These are phyloP conservation scores for Coemansia brasiliensis DNA, from an alignment of 192 early-diverging fungal genomes.

Conservation along the genomic window DNA sequence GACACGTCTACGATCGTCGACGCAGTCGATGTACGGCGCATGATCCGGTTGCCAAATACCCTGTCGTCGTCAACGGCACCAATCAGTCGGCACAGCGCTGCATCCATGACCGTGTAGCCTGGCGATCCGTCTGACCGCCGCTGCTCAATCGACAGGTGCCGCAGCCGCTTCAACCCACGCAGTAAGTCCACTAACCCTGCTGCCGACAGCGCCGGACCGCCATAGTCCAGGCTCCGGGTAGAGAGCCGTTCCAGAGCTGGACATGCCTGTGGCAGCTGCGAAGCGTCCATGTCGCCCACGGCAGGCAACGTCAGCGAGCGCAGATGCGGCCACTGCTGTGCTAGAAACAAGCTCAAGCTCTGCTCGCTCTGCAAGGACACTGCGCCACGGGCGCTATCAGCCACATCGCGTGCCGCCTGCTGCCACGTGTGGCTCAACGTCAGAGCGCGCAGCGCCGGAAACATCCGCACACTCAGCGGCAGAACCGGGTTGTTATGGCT, in stretches of 20 bases:
- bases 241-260: conserved; percentile 31
- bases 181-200: conserved; percentile 29
- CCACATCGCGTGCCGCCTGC: conserved; percentile 2
- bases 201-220: conserved; percentile 43
- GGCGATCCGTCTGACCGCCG: conserved; percentile 44
- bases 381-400: conserved; percentile 35
- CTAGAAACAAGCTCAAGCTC: conserved; percentile 24
- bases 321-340: conserved; percentile 26
- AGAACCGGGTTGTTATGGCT: conserved; percentile 8
- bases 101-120: conserved; percentile 30
- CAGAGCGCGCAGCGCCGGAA: conserved; percentile 29
- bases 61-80: conserved; percentile 22
- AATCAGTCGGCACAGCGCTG: conserved; percentile 38
- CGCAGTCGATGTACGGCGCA: conserved; percentile 18
- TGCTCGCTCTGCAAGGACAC: conserved; percentile 35
- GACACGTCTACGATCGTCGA: not conserved
- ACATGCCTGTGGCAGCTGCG: conserved; percentile 21
- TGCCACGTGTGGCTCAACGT: conserved; percentile 45
- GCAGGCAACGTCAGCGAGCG: conserved; percentile 37
- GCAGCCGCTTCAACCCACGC: conserved; percentile 30
- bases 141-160: conserved; percentile 47
- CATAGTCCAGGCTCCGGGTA: conserved; percentile 50
- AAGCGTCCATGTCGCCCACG: conserved; percentile 34
- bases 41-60: conserved; percentile 12
- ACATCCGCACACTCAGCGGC: conserved; percentile 25